Conservation (phyloP, 306 rosid species). For the Castanea crenata region DNA sequence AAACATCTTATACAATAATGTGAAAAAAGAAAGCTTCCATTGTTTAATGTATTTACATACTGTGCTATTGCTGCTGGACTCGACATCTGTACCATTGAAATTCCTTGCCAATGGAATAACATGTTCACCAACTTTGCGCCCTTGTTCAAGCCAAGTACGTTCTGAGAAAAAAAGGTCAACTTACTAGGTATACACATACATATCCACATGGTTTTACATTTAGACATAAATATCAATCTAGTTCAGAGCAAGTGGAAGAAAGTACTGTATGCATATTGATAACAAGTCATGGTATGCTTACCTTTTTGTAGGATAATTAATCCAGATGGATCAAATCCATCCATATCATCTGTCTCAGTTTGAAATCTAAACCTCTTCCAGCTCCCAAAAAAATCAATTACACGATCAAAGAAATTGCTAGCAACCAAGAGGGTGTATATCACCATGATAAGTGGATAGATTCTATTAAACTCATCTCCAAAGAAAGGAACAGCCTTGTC, state of each 20-base stretch:
- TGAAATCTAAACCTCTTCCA: conserved; percentile 81
- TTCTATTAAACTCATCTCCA: conserved; percentile 75
- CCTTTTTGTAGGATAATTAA: conserved; percentile 92
- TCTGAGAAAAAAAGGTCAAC: conserved; percentile 44
- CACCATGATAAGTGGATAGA: conserved; percentile 97
- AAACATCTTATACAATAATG: background rate
- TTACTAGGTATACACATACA: conserved; percentile 1
- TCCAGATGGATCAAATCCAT: conserved; percentile 93
- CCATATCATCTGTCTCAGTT: conserved; percentile 86
- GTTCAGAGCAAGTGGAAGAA: conserved; percentile 5
- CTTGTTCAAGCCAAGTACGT: conserved; percentile 88
- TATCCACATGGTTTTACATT: background rate
- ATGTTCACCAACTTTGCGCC: conserved; percentile 83
- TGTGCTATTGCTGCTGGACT: conserved; percentile 49
- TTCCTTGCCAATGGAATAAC: conserved; percentile 87
- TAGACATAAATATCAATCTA: conserved; percentile 7
- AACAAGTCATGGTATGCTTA: conserved; percentile 30
- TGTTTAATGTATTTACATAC: conserved; percentile 39
- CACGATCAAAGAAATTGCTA: conserved; percentile 79
- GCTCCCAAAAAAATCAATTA: conserved; percentile 79
- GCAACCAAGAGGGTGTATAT: conserved; percentile 93
- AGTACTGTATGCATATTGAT: background rate
- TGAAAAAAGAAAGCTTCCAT: background rate
- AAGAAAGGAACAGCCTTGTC: conserved; percentile 85
- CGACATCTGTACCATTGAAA: conserved; percentile 65